Base-by-base conservation (phyloP, 2,329 filamentous ascomycete species). In the Claviceps fusiformis region DNA sequence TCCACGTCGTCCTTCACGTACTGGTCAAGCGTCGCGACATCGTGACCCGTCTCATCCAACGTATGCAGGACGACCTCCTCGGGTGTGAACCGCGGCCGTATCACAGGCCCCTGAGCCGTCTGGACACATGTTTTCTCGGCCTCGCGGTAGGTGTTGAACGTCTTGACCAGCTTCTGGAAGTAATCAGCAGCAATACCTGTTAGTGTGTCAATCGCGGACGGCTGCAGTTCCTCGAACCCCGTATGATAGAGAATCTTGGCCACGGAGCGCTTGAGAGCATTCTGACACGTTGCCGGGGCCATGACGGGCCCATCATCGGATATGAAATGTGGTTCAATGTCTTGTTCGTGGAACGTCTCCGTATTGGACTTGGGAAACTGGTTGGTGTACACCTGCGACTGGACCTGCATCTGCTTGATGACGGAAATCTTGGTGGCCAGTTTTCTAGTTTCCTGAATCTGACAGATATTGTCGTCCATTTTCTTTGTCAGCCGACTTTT, bases 351-450 rank as follows among this genome's bases (percentile, higher is more conserved):
- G 59, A 98, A 96, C 0, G 89, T 88, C 65, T 92, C 86, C 0
- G 87, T 87, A 59, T 95, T 89, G 66, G 95, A 95, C 71, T 95
- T 96, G 60, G 92, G 90, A 64, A 98, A 98, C 68, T 98, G 93
- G 65, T 98, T 98, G 65, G 91, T 87, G 67, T 98, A 98, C 67
- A 95, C 87, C 80, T 96, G 93, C 53, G 90, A 89, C 69, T 98
- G 93, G 54, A 97, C 82, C 71, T 98, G 93, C 93, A 98, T 98
- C 73, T 98, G 93, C 74, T 97, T 98, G 67, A 98, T 93, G 58
- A 98, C 89, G 51, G 89, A 86, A 67, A 98, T 95, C 72, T 97
- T 98, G 11, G 90, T 90, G 64, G 90, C 95, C 35, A 98, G 80
- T 67, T 96, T 97, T 62, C 93, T 81, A 0, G 93, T 98, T 64